These are phyloP conservation scores for Didymella sp. DNA, from an alignment of 2,329 filamentous ascomycete species.

Conservation along the genomic window DNA sequence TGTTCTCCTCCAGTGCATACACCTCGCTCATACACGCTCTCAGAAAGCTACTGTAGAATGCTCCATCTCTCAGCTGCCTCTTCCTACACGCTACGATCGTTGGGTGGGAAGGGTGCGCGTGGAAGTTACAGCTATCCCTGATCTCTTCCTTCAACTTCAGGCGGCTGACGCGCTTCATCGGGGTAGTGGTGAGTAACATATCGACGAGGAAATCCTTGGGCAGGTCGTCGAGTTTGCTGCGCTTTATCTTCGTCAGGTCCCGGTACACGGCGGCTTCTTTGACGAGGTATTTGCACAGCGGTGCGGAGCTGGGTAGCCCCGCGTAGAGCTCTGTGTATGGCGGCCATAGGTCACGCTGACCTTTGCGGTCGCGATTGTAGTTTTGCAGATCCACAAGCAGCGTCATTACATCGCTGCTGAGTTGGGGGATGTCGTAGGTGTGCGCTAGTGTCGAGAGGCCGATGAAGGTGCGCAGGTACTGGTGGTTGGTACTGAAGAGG, in stretches of 20 bases:
- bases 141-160: conserved; percentile 18
- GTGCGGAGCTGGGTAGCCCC: conserved; percentile 5
- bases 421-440: conserved; percentile 22
- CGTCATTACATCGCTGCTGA: conserved; percentile 21
- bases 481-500: conserved; percentile 19
- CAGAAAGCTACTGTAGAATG: conserved; percentile 18
- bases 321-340: conserved; percentile 17
- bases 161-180: conserved; percentile 13
- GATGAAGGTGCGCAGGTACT: conserved; percentile 20
- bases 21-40: conserved; percentile 22
- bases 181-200: conserved; percentile 19
- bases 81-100: conserved; percentile 12
- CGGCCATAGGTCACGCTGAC: conserved; percentile 9
- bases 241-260: conserved; percentile 15
- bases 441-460: conserved; percentile 24
- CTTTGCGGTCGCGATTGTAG: conserved; percentile 17
- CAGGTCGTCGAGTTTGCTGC: conserved; percentile 10
- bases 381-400: conserved; percentile 16
- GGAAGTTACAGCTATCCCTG: conserved; percentile 19
- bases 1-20: conserved; percentile 17
- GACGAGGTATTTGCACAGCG: conserved; percentile 18
- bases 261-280: conserved; percentile 18
- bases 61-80: conserved; percentile 12
- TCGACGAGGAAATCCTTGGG: conserved; percentile 22
- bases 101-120: conserved; percentile 10